Evolutionary conservation across 176 grass and related monocot species (phyloP).

Genomic region (Saccharum officinarum): DNA sequence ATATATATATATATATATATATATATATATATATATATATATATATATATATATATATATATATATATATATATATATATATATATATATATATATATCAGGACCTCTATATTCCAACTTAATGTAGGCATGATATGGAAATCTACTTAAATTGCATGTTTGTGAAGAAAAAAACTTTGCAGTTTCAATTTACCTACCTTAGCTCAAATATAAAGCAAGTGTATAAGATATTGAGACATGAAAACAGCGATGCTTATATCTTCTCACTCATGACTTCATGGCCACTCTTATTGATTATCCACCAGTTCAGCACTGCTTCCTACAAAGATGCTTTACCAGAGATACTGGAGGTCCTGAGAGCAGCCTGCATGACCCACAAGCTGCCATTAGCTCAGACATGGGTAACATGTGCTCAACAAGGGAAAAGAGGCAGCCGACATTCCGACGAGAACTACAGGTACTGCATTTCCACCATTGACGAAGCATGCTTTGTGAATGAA

Average conservation of each 20-base stretch:
- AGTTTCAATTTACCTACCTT: neutral
- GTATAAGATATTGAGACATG: constrained; percentile 20
- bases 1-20: too few species aligned
- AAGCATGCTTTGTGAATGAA: constrained; percentile 73
- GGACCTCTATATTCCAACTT: neutral
- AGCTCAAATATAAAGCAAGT: constrained; percentile 12
- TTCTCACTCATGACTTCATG: constrained; percentile 37
- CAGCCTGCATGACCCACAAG: constrained; percentile 67
- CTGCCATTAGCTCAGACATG: constrained; percentile 95
- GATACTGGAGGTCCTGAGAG: constrained; percentile 77
- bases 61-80: too few species aligned
- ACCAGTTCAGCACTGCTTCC: constrained; percentile 68
- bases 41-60: too few species aligned
- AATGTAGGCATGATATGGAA: constrained; percentile 5
- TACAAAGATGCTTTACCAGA: constrained; percentile 88
- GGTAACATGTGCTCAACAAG: constrained; percentile 83
- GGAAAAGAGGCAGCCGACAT: constrained; percentile 82
- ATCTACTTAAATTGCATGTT: neutral
- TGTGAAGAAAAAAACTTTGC: neutral
- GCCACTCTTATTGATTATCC: constrained; percentile 35
- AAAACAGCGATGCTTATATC: constrained; percentile 27
- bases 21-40: too few species aligned
- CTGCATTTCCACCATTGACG: constrained; percentile 79
- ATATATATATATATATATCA: too few species aligned
- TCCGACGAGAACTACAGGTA: constrained; percentile 77